Evolutionary conservation across 352 stramenopile species (phyloP).

Genomic region (Phytophthora agathidicida): DNA sequence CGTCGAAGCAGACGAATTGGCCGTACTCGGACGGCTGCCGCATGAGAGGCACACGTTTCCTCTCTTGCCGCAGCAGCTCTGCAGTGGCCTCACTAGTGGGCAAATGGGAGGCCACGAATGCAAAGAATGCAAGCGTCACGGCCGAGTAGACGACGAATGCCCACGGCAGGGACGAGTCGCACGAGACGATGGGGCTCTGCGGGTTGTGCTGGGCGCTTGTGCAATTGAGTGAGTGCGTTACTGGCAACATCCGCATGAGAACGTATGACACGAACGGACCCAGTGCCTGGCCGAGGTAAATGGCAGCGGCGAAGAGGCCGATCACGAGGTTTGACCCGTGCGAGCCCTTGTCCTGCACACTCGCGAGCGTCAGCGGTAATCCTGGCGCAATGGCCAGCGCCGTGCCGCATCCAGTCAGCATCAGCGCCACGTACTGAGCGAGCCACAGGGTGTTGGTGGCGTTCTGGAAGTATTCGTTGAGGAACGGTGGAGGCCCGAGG

Average conservation of each 20-base stretch:
- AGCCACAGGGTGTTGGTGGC: conserved; percentile 50
- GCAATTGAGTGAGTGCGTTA: conserved; percentile 50
- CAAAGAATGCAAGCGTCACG: conserved; percentile 38
- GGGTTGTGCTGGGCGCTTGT: conserved; percentile 7
- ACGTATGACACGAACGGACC: conserved; percentile 61
- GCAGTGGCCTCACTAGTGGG: conserved; percentile 42
- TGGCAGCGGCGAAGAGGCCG: conserved; percentile 66
- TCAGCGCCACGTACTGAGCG: conserved; percentile 55
- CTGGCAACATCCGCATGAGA: conserved; percentile 56
- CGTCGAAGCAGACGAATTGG: conserved; percentile 79
- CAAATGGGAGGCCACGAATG: conserved; percentile 31
- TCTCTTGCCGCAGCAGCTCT: conserved; percentile 41
- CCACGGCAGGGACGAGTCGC: conserved; percentile 65
- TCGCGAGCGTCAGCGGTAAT: conserved; percentile 65
- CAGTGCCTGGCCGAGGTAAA: conserved; percentile 72
- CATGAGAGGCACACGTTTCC: conserved; percentile 49
- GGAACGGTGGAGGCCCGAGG: conserved; percentile 61
- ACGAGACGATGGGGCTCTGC: conserved; percentile 27
- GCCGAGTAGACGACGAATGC: conserved; percentile 63
- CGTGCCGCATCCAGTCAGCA: conserved; percentile 61
- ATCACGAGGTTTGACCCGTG: conserved; percentile 70
- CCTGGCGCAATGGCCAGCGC: conserved; percentile 65
- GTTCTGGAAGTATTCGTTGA: conserved; percentile 46
- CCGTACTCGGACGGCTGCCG: conserved; percentile 75
- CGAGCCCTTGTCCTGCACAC: conserved; percentile 38